phyloP scores from a whole-genome alignment of 768 basidiomycete genomes.

The Serpula lacrymans region DNA sequence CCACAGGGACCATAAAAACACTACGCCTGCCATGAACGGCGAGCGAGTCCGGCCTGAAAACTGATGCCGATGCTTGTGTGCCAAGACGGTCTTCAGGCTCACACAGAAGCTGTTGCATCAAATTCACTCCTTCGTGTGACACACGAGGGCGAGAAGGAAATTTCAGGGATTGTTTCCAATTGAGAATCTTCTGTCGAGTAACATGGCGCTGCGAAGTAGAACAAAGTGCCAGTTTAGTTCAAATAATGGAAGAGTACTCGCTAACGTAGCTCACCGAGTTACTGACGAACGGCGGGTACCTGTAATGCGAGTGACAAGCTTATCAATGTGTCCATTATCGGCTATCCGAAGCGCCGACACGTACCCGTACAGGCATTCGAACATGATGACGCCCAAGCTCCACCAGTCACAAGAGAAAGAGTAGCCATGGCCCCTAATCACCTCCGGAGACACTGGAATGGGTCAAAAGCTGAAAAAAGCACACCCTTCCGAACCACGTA shows the following conservation, averaged over 20 bases:
- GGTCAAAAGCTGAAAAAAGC: conserved; percentile 21
- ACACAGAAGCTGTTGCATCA: conserved; percentile 88
- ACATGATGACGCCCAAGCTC: conserved; percentile 97
- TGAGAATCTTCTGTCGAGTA: conserved; percentile 95
- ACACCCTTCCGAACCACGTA: conserved; percentile 49
- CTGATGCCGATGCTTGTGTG: conserved; percentile 63
- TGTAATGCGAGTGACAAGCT: conserved; percentile 31
- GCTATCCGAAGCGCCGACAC: conserved; percentile 32
- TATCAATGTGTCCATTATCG: too few species aligned
- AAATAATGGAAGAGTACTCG: conserved; percentile 12
- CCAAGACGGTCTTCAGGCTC: conserved; percentile 95
- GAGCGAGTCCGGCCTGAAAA: conserved; percentile 74
- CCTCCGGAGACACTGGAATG: conserved; percentile 80
- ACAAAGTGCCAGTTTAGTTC: conserved; percentile 5
- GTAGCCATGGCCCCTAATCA: conserved; percentile 89
- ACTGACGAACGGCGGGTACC: conserved; percentile 95
- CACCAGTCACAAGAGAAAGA: conserved; percentile 97
- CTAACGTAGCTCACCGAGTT: conserved; percentile 62
- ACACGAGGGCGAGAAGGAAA: conserved; percentile 84
- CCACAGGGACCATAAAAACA: conserved; percentile 53
- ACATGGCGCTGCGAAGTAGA: conserved; percentile 66
- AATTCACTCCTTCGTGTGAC: conserved; percentile 80
- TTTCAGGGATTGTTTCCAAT: conserved; percentile 86
- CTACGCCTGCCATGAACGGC: conserved; percentile 72
- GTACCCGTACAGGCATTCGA: conserved; percentile 89